Base-by-base conservation (phyloP, 352 stramenopile genomes). In the Phytopythium helicoides region DNA sequence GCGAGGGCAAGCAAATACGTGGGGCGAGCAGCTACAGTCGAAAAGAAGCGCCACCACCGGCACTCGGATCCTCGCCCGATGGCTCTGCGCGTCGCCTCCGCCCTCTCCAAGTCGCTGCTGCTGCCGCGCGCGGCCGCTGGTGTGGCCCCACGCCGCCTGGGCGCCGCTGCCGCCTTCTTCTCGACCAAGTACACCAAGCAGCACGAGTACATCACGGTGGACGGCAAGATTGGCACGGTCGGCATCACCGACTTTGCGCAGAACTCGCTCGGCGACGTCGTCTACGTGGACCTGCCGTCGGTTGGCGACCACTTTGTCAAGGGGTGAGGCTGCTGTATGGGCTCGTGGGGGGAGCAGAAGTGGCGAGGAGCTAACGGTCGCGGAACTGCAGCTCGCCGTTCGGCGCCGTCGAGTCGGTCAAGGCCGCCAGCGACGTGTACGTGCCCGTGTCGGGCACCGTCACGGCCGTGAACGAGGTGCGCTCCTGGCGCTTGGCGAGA, bases 161-260 rank as follows among this genome's bases (percentile, higher is more conserved):
- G 64, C 40, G 57, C 68, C n/a, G 52, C 57, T 16, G 42, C 66
- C 14, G 61, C 76, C 47, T 81, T 69, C 66, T 94, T 91, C 65
- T 87, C 82, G 28, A 94, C 84, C 66, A 91, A 91, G 72, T 94
- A 88, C 79, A 91, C 84, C 48, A 69, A 75, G 54, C 70, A 87
- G 66, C 84, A 94, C 72, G 84, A 94, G 80, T 94, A 94, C 71
- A 71, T 94, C 56, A 80, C 60, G 60, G 52, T 94, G 44, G 79
- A 89, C 55, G 85, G 85, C 62, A 86, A 82, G 56, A 64, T 84
- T 53, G 90, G 76, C 59, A 97, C 84, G 23, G 74, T 98, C 62
- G 97, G 97, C 64, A 99, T 99, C 78, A 99, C 96, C 41, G 92
- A 98, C 69, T 98, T 98, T 73, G 97, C 97, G 22, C 92, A 98